Evolutionary conservation across 1,284 basidiomycete genomes (phyloP), one percentile per base, ranked within the genome.

Genomic region (Naganishia sp.): DNA sequence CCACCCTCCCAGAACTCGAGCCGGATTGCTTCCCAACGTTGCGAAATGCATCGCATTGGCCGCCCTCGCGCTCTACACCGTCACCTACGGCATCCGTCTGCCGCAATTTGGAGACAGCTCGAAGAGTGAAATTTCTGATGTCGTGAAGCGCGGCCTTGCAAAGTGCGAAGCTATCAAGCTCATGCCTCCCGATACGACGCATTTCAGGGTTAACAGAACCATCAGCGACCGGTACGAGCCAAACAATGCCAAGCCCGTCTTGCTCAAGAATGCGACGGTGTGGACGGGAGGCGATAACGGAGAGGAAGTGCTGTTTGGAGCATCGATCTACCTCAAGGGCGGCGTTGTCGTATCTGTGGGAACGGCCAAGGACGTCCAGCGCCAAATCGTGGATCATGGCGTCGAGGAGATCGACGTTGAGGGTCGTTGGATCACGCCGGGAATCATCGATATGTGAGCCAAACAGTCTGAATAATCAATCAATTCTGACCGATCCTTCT

Each of bases 241-340:
- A 6, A 21, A 69, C 25, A 87, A 86, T 3, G 88, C 88, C 0
- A 83, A 83, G 46, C 80, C 87, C 3, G 86, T 87, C 7, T 81
- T 88, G 71, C 87, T 94, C 71, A 83, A 83, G 75, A 92, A 94
- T 75, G 90, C 86, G 2, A 87, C 86, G 0, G 83, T 95, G 21
- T 90, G 91, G 84, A 92, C 89, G 0, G 90, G 90, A 21, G 84
- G 83, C 53, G 78, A 86, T 43, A 84, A 87, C 59, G 80, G 79
- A 2, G 84, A 83, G 21, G 85, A 88, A 71, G 79, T 89, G 44
- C 75, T 90, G 21, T 78, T 83, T 33, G 88, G 73, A 6, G 72
- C 73, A 7, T 79, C 77, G 31, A 69, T 85, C 9, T 75, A 79
- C 42, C 72, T 84, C 44, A 77, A 81, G 39, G 72, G 76, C 28